A percentile compares a stretch with the other conserved stretches of the same genome.
Conservation (phyloP, 1,139 yeast genomes). For the Hyphopichia wangnamkhiaoensis region DNA sequence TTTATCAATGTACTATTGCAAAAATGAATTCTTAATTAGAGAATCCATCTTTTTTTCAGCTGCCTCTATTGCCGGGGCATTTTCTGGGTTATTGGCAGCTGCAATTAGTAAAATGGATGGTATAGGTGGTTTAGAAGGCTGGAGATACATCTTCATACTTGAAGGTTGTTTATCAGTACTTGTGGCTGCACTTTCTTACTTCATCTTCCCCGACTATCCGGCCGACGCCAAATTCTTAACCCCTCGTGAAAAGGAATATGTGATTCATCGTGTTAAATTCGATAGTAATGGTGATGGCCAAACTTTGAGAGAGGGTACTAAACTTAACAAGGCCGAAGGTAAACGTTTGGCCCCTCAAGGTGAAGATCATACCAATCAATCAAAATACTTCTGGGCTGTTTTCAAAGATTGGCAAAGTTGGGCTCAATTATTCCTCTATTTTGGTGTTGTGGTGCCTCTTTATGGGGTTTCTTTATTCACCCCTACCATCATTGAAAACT, state of each 20-base stretch:
- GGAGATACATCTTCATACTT: constrained; percentile 76
- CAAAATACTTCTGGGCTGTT: constrained; percentile 21
- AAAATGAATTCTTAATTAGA: constrained; percentile 1
- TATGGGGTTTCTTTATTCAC: constrained; percentile 28
- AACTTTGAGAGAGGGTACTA: neutral
- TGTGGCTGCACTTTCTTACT: neutral
- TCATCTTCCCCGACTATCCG: constrained; percentile 19
- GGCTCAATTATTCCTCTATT: constrained; percentile 14
- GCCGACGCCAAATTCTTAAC: constrained; percentile 17
- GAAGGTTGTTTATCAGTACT: neutral
- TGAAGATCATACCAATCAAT: constrained; percentile 14
- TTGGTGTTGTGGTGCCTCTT: constrained; percentile 12
- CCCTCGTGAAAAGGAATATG: constrained; percentile 9
- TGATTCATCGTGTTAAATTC: constrained; percentile 12
- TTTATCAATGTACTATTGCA: neutral
- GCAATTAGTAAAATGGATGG: constrained; percentile 20
- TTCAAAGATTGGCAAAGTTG: constrained; percentile 28
- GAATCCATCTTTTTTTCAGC: constrained; percentile 1
- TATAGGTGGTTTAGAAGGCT: constrained; percentile 44
- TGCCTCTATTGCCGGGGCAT: constrained; percentile 3
- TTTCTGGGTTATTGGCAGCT: constrained; percentile 2
- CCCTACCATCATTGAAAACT: constrained; percentile 26
- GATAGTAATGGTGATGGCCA: constrained; percentile 10
- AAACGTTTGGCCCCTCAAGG: constrained; percentile 3
- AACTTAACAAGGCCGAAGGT: neutral